Evolutionary conservation across 345 rosid genomes (phyloP).

Genomic region (Lumnitzera racemosa): DNA sequence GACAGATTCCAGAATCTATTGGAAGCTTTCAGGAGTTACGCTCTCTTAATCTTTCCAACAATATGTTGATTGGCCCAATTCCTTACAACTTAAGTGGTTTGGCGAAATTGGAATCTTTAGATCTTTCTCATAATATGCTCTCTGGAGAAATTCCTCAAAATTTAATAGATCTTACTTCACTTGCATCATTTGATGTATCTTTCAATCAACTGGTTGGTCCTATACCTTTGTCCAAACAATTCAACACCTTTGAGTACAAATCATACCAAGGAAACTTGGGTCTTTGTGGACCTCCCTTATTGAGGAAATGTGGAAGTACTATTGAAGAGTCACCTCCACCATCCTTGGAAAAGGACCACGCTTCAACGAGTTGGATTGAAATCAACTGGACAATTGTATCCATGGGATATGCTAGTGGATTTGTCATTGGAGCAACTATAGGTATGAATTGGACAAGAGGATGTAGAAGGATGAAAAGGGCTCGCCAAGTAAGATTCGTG

Average conservation of each 20-base stretch:
- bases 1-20: conserved; percentile 8
- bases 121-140: conserved; percentile 5
- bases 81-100: neutral
- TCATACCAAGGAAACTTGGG: conserved; percentile 17
- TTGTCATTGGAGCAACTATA: too few species aligned
- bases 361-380: too few species aligned
- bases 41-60: conserved; percentile 5
- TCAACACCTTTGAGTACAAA: neutral
- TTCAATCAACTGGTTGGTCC: conserved; percentile 14
- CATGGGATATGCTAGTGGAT: too few species aligned
- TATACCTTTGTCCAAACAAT: conserved; percentile 13
- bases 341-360: too few species aligned
- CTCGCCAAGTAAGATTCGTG: too few species aligned
- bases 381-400: too few species aligned
- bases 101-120: neutral
- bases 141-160: conserved; percentile 7
- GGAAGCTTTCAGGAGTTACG: neutral
- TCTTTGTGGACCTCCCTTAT: conserved; percentile 7
- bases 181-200: conserved; percentile 5
- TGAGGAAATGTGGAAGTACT: too few species aligned
- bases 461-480: too few species aligned
- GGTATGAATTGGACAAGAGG: too few species aligned
- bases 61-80: conserved; percentile 3
- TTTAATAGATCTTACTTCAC: neutral
- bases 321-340: too few species aligned